These are phyloP conservation scores for Cyamopsis tetragonoloba DNA, from an alignment of 306 rosid species.

Conservation along the genomic window DNA sequence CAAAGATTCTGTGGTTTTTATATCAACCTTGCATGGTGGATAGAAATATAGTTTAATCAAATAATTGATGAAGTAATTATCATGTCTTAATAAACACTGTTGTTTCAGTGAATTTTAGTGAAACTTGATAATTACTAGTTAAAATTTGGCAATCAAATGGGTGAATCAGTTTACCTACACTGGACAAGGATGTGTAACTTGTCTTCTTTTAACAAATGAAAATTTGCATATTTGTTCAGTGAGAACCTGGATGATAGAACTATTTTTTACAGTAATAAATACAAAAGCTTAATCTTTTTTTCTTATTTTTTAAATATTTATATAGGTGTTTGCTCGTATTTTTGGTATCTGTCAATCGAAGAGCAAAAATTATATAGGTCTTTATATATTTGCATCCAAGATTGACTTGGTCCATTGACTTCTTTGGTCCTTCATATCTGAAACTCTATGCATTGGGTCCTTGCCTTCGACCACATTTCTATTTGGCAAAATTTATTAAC, in stretches of 20 bases:
- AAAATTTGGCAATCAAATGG: neutral
- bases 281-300: too few species aligned
- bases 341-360: too few species aligned
- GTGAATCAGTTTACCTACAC: neutral
- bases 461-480: too few species aligned
- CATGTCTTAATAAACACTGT: neutral
- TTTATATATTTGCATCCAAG: too few species aligned
- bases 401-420: too few species aligned
- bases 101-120: neutral
- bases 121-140: neutral
- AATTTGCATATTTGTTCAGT: neutral
- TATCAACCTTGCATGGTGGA: constrained; percentile 94
- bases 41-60: constrained; percentile 30
- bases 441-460: too few species aligned
- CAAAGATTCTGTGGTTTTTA: constrained; percentile 84
- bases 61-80: neutral
- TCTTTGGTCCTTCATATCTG: too few species aligned
- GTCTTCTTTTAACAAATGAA: neutral
- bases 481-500: too few species aligned
- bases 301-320: too few species aligned
- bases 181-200: constrained; percentile 4
- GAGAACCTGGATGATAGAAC: neutral
- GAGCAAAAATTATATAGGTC: too few species aligned
- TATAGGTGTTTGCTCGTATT: too few species aligned
- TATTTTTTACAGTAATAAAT: too few species aligned